phyloP scores from a whole-genome alignment of 2,329 filamentous ascomycete genomes.

The Coniella lustricola region DNA sequence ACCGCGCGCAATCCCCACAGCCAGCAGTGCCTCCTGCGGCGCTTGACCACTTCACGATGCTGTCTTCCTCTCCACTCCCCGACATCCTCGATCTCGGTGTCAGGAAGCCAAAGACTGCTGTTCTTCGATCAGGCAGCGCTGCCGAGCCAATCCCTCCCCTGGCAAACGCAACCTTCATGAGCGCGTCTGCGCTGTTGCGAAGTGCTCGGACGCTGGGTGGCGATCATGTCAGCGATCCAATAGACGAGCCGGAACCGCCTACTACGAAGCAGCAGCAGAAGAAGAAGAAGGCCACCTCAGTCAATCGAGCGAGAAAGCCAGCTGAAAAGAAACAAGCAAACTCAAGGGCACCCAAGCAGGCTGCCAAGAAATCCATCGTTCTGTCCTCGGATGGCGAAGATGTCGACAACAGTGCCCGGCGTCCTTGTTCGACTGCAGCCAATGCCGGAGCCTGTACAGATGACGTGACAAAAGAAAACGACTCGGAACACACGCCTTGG shows the following conservation, averaged over 20 bases:
- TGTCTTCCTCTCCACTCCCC: constrained; percentile 50
- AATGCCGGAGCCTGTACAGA: constrained; percentile 9
- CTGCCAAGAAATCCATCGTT: constrained; percentile 13
- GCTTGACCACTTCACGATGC: constrained; percentile 23
- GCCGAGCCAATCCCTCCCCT: constrained; percentile 30
- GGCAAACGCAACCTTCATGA: constrained; percentile 33
- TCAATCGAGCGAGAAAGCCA: background rate
- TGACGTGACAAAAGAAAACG: background rate
- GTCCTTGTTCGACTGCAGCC: background rate
- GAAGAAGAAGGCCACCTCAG: background rate
- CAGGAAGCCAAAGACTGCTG: constrained; percentile 26
- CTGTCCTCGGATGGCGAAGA: constrained; percentile 13
- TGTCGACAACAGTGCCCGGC: constrained; percentile 2
- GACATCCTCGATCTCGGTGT: constrained; percentile 42
- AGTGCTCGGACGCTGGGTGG: constrained; percentile 22
- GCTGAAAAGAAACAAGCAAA: background rate
- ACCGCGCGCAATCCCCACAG: constrained; percentile 25
- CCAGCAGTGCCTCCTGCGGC: constrained; percentile 17
- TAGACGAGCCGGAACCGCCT: constrained; percentile 5
- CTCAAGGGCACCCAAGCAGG: constrained; percentile 4
- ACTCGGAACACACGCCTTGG: constrained; percentile 13
- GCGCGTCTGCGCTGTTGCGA: constrained; percentile 31
- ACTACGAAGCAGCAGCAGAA: background rate
- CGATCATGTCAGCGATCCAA: constrained; percentile 5
- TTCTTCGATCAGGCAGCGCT: constrained; percentile 31